Evolutionary conservation across 2,329 filamentous ascomycete species (phyloP).

Genomic region (Pestalotiopsis sp.): DNA sequence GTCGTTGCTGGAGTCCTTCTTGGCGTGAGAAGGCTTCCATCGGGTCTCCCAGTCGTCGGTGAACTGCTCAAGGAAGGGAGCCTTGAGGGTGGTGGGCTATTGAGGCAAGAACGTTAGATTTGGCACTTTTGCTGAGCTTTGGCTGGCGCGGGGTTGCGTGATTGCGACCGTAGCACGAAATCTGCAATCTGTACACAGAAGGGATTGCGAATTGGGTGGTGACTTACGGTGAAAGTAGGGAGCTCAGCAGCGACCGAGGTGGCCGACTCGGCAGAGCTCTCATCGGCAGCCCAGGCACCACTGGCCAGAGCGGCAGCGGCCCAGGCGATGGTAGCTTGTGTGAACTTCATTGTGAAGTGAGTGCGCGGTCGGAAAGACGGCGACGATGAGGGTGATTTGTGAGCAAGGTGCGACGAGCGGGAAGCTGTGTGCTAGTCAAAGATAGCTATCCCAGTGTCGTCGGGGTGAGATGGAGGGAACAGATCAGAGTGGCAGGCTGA

Average conservation of each 20-base stretch:
- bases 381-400: conserved; percentile 4
- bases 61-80: conserved; percentile 97
- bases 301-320: conserved; percentile 73
- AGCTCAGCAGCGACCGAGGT: conserved; percentile 63
- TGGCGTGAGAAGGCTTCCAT: conserved; percentile 94
- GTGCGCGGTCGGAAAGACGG: conserved; percentile 11
- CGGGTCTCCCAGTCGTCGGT: conserved; percentile 91
- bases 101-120: neutral
- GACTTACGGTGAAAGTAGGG: conserved; percentile 84
- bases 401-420: neutral
- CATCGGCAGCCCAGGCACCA: conserved; percentile 68
- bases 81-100: conserved; percentile 85
- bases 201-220: conserved; percentile 7
- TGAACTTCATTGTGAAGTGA: conserved; percentile 74
- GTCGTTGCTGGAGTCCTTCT: conserved; percentile 83
- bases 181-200: neutral
- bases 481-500: neutral
- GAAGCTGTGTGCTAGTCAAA: conserved; percentile 12
- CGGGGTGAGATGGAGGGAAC: neutral
- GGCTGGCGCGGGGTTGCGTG: neutral
- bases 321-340: conserved; percentile 73
- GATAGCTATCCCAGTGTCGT: conserved; percentile 6
- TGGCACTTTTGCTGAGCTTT: neutral
- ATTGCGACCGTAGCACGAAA: neutral
- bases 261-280: conserved; percentile 50